Base-by-base conservation (phyloP, 192 early-diverging fungal species). In the Umbelopsis vinacea region DNA sequence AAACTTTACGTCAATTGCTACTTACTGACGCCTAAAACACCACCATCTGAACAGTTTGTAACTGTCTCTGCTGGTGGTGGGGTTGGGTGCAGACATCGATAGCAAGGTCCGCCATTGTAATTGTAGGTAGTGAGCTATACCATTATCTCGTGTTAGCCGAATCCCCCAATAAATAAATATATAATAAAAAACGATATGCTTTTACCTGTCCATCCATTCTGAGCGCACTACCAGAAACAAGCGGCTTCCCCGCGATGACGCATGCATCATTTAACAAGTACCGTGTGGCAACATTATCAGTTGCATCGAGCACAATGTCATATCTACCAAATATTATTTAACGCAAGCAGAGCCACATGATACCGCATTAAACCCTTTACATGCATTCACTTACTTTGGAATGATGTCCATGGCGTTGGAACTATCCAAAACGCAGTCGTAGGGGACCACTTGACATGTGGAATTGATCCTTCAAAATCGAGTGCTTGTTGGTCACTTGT, bases 261-360 rank as follows among this genome's bases (percentile, higher is more conserved):
- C 94, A 94, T 3, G 93, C 93, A 74, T 99, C 97, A 82, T 95
- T 99, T 40, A 99, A 74, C 24, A 99, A 84, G 77, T 99, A 99
- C 45, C 96, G 88, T 0, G 97, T 97, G 2, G 95, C 93, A 3
- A 94, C 95, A 82, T 99, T 99, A 80, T 99, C 97, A 0, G 95
- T 93, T 6, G 90, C 90, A 75, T 99, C 97, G 3, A 99, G 79
- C 0, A 99, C 85, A 10, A 97, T 85, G 72, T 96, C 94, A 72
- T 94, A 98, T 2, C 84, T 86, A 45, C 37, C 22, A 75, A 67
- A 35, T 68, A 63, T 24, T 19, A 35, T 22, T 37, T 15, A 17
- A n/a, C n/a, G n/a, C n/a, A n/a, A 6, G n/a, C 14, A 21, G 7
- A 50, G 48, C n/a, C 22, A 47, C 47, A 52, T 50, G 15, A 50